Evolutionary conservation across 1,284 basidiomycete genomes (phyloP).

Genomic region (Cutaneotrichosporon spelunceum): DNA sequence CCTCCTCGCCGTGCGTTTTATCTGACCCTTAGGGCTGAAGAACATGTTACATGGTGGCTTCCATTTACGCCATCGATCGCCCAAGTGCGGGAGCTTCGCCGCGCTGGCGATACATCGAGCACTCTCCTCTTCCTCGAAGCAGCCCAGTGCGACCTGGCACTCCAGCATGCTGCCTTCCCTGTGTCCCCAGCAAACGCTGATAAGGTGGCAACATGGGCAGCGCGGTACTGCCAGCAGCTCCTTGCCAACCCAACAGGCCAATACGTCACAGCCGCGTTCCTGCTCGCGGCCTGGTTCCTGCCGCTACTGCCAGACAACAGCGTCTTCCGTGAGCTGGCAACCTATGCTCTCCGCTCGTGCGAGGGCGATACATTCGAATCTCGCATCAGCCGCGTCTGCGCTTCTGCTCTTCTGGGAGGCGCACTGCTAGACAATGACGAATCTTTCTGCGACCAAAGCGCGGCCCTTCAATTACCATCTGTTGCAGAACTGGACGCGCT

Average conservation of each 20-base stretch:
- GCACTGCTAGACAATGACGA: slow-evolving; percentile 27
- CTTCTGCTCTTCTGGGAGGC: slow-evolving; percentile 1
- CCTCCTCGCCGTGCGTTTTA: neutral
- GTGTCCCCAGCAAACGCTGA: neutral
- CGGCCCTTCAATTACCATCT: neutral
- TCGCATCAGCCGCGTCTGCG: neutral
- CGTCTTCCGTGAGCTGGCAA: neutral
- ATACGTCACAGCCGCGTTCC: neutral
- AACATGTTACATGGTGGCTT: slow-evolving; percentile 1
- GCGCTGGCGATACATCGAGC: neutral
- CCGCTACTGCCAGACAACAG: neutral
- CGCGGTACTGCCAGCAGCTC: neutral
- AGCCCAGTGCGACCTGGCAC: neutral
- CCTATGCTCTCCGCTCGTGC: neutral
- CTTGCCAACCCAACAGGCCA: neutral
- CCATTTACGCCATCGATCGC: slow-evolving; percentile 6
- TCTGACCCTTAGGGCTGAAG: slow-evolving; percentile 2
- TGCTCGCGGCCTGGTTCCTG: neutral
- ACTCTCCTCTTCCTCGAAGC: slow-evolving; percentile 9
- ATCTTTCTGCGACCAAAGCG: neutral
- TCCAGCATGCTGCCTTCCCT: neutral
- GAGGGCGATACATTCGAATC: neutral
- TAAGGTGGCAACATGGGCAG: neutral
- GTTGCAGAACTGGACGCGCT: slow-evolving; percentile 5
- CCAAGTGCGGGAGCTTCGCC: slow-evolving; percentile 1